phyloP scores from a whole-genome alignment of 257 asterid species.

The Perilla frutescens region DNA sequence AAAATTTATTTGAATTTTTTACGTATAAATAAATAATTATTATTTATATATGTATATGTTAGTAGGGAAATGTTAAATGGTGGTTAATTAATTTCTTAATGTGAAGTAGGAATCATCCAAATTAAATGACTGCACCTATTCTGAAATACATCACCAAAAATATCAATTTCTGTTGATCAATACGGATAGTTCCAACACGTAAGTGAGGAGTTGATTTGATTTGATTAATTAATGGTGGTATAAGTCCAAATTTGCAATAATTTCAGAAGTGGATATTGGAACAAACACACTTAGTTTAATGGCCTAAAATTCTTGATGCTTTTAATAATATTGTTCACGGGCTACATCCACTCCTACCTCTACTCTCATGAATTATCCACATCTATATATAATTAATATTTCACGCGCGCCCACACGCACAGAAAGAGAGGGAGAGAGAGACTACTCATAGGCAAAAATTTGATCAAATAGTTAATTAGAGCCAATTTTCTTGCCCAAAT shows the following conservation, averaged over 20 bases:
- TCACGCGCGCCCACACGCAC: too few species aligned
- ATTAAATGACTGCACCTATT: not conserved
- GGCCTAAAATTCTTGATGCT: constrained; percentile 16
- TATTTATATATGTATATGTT: too few species aligned
- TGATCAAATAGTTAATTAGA: too few species aligned
- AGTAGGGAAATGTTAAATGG: too few species aligned
- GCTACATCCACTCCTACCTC: constrained; percentile 22
- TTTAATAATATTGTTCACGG: constrained; percentile 16
- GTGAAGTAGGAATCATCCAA: not conserved
- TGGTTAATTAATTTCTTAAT: too few species aligned
- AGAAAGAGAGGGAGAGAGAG: too few species aligned
- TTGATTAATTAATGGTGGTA: constrained; percentile 9
- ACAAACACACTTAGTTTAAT: constrained; percentile 27
- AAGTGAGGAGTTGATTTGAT: constrained; percentile 20
- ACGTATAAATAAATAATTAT: too few species aligned
- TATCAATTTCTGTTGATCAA: constrained; percentile 28
- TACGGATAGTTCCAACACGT: constrained; percentile 11
- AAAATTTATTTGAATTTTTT: too few species aligned
- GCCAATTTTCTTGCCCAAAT: too few species aligned
- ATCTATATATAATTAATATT: too few species aligned
- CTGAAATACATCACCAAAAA: constrained; percentile 6
- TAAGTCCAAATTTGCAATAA: constrained; percentile 28
- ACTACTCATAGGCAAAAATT: too few species aligned
- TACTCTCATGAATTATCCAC: constrained; percentile 5
- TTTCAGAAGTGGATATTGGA: constrained; percentile 30